These are phyloP conservation scores for Chaetomium fimeti DNA, from an alignment of 495 filamentous ascomycete species.

Conservation along the genomic window DNA sequence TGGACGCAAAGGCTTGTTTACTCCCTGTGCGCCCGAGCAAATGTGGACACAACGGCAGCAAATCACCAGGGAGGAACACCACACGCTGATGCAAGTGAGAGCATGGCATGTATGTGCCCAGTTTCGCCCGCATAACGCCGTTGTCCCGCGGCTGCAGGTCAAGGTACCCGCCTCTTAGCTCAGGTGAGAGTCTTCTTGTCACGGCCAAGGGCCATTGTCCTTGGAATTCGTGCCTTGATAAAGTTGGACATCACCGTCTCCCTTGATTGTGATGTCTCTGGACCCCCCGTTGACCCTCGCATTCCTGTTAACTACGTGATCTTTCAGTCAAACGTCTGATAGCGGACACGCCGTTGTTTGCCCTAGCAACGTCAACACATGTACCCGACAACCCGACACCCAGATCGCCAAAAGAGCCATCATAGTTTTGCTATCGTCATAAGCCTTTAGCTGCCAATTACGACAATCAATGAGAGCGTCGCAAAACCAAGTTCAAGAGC, in stretches of 20 bases:
- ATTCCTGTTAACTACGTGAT: too few relatives aligned
- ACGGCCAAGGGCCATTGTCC: background rate
- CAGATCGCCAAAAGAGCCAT: too few relatives aligned
- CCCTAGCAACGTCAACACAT: too few relatives aligned
- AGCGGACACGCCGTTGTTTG: too few relatives aligned
- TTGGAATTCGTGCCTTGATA: background rate
- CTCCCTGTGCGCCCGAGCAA: background rate
- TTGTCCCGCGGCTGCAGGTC: slow-evolving; percentile 9
- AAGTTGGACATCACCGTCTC: too few relatives aligned
- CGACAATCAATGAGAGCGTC: background rate
- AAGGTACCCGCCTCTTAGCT: background rate
- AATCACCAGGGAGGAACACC: background rate
- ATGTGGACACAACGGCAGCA: background rate
- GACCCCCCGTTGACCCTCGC: too few relatives aligned
- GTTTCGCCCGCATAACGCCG: slow-evolving; percentile 5
- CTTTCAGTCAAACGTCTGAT: too few relatives aligned
- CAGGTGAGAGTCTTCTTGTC: background rate
- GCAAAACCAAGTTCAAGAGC: background rate
- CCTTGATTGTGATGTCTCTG: too few relatives aligned
- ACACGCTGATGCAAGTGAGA: slow-evolving; percentile 12
- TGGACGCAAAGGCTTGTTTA: background rate
- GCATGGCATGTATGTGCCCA: background rate
- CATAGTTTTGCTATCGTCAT: too few relatives aligned
- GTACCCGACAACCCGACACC: too few relatives aligned
- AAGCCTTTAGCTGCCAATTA: too few relatives aligned